Evolutionary conservation across 257 asterid genomes (phyloP), one percentile per base, ranked within the genome.

Genomic region (Solanum piurae): DNA sequence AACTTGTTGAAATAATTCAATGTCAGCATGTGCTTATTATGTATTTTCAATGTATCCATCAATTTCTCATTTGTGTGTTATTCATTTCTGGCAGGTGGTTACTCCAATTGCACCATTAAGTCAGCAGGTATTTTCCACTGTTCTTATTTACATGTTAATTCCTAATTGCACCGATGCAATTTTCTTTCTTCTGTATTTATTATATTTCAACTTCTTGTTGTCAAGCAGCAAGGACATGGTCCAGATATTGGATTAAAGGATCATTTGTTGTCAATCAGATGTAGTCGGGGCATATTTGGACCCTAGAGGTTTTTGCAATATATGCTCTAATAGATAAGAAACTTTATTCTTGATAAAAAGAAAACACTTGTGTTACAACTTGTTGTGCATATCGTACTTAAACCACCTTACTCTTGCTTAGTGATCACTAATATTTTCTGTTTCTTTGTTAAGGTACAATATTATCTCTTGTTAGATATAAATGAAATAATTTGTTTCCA

Each of bases 21-120:
- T 80, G 40, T 80, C 66, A 80, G 29, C 85, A 46, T 18, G 3
- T 44, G 40, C n/a, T 27, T 20, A 25, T 80, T 37, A 80, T 80
- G 42, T 29, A 46, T 46, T 80, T 46, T 80, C 68, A 44, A 37
- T 77, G 52, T 40, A 33, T 20, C 18, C 60, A 37, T 76, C n/a
- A 23, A 7, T 60, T 25, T 80, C 69, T 80, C 42, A 80, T 80
- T 49, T 46, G 40, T 13, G 64, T 25, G 27, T 76, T 18, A 49
- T 86, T 40, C 83, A 42, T 94, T 58, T 89, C 64, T 89, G 94
- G 93, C 93, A 97, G 99, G 99, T 97, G 91, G 99, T 97, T 91
- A 97, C 99, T 83, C 99, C 99, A 73, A 92, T 97, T 83, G 99
- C 99, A 25, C 99, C 99, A 87, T 90, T 97, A 88, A 97, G 99